Percentiles rank a stretch among this genome's conserved stretches.
Conservation (phyloP, 805 yeast species). For the Cyberlindnera saturnus region DNA sequence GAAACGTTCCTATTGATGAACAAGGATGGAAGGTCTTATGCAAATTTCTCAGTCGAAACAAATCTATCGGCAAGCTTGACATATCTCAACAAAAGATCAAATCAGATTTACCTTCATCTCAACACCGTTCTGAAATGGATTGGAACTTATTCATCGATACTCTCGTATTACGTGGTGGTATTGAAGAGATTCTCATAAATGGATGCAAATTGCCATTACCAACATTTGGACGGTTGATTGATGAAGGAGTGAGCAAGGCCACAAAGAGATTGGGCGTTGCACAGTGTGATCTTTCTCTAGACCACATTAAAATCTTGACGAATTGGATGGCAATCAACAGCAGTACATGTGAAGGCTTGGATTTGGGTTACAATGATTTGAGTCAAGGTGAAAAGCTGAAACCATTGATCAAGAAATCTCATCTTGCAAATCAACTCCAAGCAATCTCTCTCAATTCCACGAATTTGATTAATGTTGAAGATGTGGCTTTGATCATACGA, state of each 20-base stretch:
- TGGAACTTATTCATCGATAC: slow-evolving; percentile 77
- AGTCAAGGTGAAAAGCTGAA: slow-evolving; percentile 24
- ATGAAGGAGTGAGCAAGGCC: slow-evolving; percentile 44
- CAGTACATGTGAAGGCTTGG: slow-evolving; percentile 57
- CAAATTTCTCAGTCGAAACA: slow-evolving; percentile 63
- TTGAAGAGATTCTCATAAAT: slow-evolving; percentile 72
- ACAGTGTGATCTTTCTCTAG: slow-evolving; percentile 53
- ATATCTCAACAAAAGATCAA: slow-evolving; percentile 55
- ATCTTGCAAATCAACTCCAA: slow-evolving; percentile 24
- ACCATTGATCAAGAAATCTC: slow-evolving; percentile 19
- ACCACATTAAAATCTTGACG: slow-evolving; percentile 51
- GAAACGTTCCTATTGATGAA: slow-evolving; percentile 68
- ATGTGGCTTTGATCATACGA: slow-evolving; percentile 42
- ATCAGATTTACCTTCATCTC: slow-evolving; percentile 26
- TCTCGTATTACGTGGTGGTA: slow-evolving; percentile 59
- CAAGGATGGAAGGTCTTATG: slow-evolving; percentile 79
- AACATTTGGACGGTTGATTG: slow-evolving; percentile 49
- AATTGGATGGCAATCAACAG: slow-evolving; percentile 47
- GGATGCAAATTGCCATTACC: slow-evolving; percentile 66
- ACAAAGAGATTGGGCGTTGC: slow-evolving; percentile 73
- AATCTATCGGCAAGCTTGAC: slow-evolving; percentile 53
- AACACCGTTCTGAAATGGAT: slow-evolving; percentile 69
- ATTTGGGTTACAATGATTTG: slow-evolving; percentile 78
- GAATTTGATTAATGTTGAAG: slow-evolving; percentile 46
- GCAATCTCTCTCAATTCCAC: slow-evolving; percentile 65